These are phyloP conservation scores for Knoxia roxburghii DNA, from an alignment of 257 asterid species.

Conservation along the genomic window DNA sequence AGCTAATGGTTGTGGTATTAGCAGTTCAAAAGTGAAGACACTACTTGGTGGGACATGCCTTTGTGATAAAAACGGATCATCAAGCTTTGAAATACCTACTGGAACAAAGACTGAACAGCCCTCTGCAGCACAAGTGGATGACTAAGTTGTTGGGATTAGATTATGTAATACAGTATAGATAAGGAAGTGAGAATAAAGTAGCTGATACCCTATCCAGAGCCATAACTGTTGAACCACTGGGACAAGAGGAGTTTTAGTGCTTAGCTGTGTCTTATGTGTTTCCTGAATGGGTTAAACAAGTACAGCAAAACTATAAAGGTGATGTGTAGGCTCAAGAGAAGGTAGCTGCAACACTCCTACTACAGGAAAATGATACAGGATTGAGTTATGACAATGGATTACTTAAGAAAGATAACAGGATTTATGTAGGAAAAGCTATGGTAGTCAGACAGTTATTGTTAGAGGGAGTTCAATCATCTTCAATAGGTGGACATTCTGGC, in stretches of 20 bases:
- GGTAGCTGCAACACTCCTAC: neutral
- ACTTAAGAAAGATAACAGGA: neutral
- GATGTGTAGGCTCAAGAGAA: neutral
- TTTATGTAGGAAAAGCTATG: too few species aligned
- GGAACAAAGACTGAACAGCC: too few species aligned
- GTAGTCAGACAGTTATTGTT: too few species aligned
- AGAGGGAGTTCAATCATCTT: too few species aligned
- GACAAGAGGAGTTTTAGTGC: neutral
- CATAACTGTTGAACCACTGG: neutral
- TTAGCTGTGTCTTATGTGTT: neutral
- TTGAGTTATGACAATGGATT: neutral
- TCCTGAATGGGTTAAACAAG: neutral
- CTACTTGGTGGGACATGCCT: neutral
- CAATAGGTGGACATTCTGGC: neutral
- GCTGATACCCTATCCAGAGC: neutral
- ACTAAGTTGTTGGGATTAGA: neutral
- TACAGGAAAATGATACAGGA: too few species aligned
- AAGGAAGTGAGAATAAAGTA: too few species aligned
- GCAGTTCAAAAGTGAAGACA: constrained; percentile 15
- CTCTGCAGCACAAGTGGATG: too few species aligned
- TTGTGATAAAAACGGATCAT: constrained; percentile 12
- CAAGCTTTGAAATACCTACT: constrained; percentile 6
- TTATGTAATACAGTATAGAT: neutral
- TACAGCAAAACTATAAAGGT: too few species aligned
- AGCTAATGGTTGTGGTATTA: neutral